Conservation (phyloP, 352 stramenopile species). For the Blastocystis sp. region DNA sequence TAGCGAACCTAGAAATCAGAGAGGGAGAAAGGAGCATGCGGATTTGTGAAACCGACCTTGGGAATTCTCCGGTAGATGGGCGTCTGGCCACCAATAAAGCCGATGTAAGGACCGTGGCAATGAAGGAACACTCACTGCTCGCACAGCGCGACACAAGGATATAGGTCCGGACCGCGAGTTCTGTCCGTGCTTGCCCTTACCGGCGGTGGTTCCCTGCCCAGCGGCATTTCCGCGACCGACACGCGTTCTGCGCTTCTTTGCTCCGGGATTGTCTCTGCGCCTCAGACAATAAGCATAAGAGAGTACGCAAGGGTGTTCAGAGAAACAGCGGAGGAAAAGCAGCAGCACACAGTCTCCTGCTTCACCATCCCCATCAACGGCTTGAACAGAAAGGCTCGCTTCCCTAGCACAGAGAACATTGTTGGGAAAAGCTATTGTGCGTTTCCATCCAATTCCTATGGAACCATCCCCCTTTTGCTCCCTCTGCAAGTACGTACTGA, state of each 20-base stretch:
- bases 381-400: not conserved
- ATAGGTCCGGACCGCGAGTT: conserved; percentile 64
- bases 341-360: not conserved
- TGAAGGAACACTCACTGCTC: not conserved
- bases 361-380: not conserved
- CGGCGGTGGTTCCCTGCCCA: conserved; percentile 58
- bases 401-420: not conserved
- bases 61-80: conserved; percentile 67
- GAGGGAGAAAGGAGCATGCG: not conserved
- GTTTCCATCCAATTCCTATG: not conserved
- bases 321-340: not conserved
- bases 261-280: conserved; percentile 53
- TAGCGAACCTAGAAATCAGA: not conserved
- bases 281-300: not conserved
- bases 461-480: not conserved
- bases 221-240: conserved; percentile 65
- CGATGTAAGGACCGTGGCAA: conserved; percentile 34
- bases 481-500: not conserved
- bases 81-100: conserved; percentile 66
- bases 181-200: conserved; percentile 64
- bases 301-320: conserved; percentile 42
- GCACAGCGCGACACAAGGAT: conserved; percentile 40
- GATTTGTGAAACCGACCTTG: conserved; percentile 68
- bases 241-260: conserved; percentile 59
- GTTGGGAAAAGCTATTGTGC: not conserved